A percentile compares a stretch with the other conserved stretches of the same genome.
These are phyloP conservation scores for Scenedesmus sp. DNA, from an alignment of 163 green algal genomes.

Conservation along the genomic window DNA sequence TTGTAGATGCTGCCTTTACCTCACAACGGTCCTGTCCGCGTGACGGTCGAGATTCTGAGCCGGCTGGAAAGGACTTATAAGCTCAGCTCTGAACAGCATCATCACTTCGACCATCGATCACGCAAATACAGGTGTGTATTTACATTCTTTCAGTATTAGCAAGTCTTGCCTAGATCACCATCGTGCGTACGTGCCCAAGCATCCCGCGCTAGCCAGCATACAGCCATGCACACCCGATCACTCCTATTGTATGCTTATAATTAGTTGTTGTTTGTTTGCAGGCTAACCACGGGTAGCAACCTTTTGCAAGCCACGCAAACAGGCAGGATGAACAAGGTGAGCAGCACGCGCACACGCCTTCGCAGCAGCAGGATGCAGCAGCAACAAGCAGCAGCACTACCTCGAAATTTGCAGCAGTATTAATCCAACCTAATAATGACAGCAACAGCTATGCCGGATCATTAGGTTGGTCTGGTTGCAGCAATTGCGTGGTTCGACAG, in stretches of 20 bases:
- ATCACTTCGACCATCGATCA: background rate
- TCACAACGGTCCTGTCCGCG: background rate
- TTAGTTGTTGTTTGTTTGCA: background rate
- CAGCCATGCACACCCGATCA: too few species aligned
- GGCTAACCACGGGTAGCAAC: background rate
- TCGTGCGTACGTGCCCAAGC: background rate
- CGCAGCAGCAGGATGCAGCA: background rate
- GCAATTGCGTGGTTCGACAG: background rate
- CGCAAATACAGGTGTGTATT: background rate
- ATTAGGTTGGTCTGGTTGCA: background rate
- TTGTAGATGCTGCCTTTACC: background rate
- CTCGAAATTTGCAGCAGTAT: too few species aligned
- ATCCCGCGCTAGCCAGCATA: too few species aligned
- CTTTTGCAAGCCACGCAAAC: background rate
- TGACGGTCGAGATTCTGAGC: background rate
- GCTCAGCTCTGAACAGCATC: slow-evolving; percentile 41
- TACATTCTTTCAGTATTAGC: background rate
- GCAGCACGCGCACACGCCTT: background rate
- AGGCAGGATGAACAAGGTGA: slow-evolving; percentile 18
- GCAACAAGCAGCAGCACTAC: too few species aligned
- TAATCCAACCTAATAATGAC: too few species aligned
- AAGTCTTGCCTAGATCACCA: background rate
- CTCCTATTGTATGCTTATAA: background rate
- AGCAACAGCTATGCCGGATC: too few species aligned
- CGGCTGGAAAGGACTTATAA: background rate